Percentiles rank a stretch among this genome's conserved stretches.
These are phyloP conservation scores for Mucor velutinosus DNA, from an alignment of 371 early-diverging fungal species.

Conservation along the genomic window DNA sequence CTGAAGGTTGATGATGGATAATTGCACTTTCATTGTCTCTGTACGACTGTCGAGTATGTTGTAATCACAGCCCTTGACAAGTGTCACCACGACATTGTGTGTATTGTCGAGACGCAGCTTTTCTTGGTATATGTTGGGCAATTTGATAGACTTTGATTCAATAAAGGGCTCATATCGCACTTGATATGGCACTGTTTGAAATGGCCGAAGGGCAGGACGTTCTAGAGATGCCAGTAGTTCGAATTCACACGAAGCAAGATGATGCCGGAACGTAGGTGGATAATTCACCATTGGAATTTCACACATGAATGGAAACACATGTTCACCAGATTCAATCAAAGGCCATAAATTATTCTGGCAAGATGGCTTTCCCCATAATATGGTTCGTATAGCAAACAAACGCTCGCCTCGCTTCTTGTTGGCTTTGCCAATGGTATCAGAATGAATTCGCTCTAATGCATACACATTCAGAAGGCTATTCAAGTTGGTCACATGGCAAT, in stretches of 20 bases:
- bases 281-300: slow-evolving; percentile 48
- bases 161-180: slow-evolving; percentile 25
- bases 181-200: slow-evolving; percentile 26
- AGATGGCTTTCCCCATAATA: slow-evolving; percentile 31
- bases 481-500: neutral
- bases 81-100: slow-evolving; percentile 4
- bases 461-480: neutral
- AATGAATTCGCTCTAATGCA: slow-evolving; percentile 29
- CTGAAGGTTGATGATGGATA: neutral
- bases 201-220: slow-evolving; percentile 28
- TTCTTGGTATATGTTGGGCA: slow-evolving; percentile 10
- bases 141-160: slow-evolving; percentile 4
- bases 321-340: slow-evolving; percentile 33
- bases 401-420: slow-evolving; percentile 22
- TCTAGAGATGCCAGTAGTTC: slow-evolving; percentile 31
- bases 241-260: slow-evolving; percentile 30
- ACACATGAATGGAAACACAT: slow-evolving; percentile 39
- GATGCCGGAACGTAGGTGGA: slow-evolving; percentile 30
- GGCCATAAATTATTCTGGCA: slow-evolving; percentile 21
- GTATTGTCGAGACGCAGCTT: neutral
- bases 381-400: slow-evolving; percentile 34
- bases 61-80: slow-evolving; percentile 6
- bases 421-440: slow-evolving; percentile 26
- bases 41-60: slow-evolving; percentile 15
- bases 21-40: slow-evolving; percentile 8